These are phyloP conservation scores for Thymus quinquecostatus DNA, from an alignment of 257 asterid genomes.

Conservation along the genomic window DNA sequence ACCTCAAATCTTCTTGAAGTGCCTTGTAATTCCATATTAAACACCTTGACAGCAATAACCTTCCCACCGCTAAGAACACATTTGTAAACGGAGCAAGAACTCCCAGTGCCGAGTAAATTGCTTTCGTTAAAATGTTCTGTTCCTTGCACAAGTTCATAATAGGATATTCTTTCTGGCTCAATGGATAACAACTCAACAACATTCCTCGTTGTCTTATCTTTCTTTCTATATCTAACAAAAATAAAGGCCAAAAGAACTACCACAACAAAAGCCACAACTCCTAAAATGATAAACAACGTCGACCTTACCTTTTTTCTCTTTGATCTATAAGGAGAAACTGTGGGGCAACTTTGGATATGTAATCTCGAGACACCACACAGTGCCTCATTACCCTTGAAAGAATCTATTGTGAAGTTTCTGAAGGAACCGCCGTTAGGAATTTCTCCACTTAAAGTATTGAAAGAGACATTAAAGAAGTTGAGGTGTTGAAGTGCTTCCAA, in stretches of 20 bases:
- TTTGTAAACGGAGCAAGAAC: neutral
- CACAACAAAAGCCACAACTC: neutral
- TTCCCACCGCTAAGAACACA: neutral
- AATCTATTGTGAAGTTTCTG: too few relatives aligned
- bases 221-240: neutral
- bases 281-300: neutral
- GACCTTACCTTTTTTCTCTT: neutral
- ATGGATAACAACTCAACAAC: neutral
- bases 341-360: too few relatives aligned
- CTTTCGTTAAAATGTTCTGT: neutral
- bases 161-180: neutral
- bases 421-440: too few relatives aligned
- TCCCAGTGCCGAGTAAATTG: neutral
- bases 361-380: too few relatives aligned
- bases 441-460: too few relatives aligned
- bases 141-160: neutral
- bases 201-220: neutral
- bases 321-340: neutral
- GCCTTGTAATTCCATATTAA: neutral
- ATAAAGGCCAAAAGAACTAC: neutral
- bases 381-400: too few relatives aligned
- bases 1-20: neutral
- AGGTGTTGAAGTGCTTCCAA: too few relatives aligned
- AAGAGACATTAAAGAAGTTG: too few relatives aligned
- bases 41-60: neutral